These are phyloP conservation scores for Discostella stelligera DNA, from an alignment of 352 stramenopile genomes.

Conservation along the genomic window DNA sequence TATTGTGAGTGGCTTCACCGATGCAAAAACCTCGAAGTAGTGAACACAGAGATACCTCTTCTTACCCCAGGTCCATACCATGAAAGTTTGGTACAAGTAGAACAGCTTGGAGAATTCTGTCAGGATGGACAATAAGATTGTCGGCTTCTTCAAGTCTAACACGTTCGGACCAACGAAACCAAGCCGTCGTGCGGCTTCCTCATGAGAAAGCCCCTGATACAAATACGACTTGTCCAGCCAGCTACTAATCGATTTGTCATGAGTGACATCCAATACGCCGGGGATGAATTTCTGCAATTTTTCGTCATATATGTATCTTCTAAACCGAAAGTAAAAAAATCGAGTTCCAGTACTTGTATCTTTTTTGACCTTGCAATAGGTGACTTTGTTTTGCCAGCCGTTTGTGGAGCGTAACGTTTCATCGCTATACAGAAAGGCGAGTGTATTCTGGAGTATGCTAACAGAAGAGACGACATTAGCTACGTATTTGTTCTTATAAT, in stretches of 20 bases:
- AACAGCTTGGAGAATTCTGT: conserved; percentile 54
- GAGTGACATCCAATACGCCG: background rate
- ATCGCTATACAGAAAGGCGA: background rate
- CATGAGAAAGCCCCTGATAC: conserved; percentile 13
- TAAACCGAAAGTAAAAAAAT: conserved; percentile 27
- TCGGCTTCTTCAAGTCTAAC: conserved; percentile 42
- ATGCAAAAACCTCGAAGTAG: background rate
- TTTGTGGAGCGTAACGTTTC: background rate
- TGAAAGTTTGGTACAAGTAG: conserved; percentile 60
- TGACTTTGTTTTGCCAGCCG: background rate
- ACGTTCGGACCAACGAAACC: conserved; percentile 39
- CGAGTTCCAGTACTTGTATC: conserved; percentile 19
- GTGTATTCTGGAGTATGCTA: background rate
- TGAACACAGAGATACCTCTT: background rate
- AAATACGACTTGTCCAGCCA: conserved; percentile 12
- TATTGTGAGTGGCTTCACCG: background rate
- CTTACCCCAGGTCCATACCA: conserved; percentile 75
- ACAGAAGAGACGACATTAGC: background rate
- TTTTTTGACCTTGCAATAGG: conserved; percentile 16
- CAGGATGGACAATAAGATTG: conserved; percentile 21
- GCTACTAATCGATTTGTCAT: conserved; percentile 5
- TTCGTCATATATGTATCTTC: conserved; percentile 30
- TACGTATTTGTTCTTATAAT: background rate
- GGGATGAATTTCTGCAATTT: background rate
- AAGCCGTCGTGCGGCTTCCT: conserved; percentile 21